A percentile compares a stretch with the other conserved stretches of the same genome.
phyloP scores from a whole-genome alignment of 169 alveolate genomes.

The Gregarina niphandrodes region DNA sequence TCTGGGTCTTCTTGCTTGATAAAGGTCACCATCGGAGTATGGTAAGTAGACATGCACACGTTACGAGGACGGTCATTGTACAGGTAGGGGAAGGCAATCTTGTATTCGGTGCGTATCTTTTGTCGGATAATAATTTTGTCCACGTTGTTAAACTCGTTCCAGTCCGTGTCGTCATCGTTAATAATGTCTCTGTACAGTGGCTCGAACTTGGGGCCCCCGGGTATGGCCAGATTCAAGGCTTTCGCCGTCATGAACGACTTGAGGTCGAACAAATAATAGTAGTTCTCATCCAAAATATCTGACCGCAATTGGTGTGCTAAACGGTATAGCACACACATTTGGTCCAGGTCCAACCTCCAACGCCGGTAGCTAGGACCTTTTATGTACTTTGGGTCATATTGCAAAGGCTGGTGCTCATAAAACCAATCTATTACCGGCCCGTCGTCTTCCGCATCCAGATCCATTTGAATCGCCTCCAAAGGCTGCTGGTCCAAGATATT shows the following conservation, averaged over 20 bases:
- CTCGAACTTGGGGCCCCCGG: constrained; percentile 99
- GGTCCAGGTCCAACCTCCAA: constrained; percentile 78
- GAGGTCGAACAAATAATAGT: constrained; percentile 81
- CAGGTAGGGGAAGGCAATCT: constrained; percentile 94
- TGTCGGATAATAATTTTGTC: constrained; percentile 76
- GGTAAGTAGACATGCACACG: constrained; percentile 57
- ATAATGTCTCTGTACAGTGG: constrained; percentile 83
- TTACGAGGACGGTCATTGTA: constrained; percentile 68
- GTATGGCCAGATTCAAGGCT: constrained; percentile 97
- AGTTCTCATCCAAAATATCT: constrained; percentile 82
- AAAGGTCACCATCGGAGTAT: constrained; percentile 46
- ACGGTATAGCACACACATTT: constrained; percentile 86
- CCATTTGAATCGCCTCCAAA: constrained; percentile 89
- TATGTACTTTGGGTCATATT: constrained; percentile 31
- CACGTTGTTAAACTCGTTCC: constrained; percentile 99
- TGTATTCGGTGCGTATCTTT: constrained; percentile 87
- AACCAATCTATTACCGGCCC: constrained; percentile 92
- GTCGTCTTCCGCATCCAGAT: constrained; percentile 91
- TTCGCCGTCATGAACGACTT: constrained; percentile 94
- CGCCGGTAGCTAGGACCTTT: constrained; percentile 65
- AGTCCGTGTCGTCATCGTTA: constrained; percentile 98
- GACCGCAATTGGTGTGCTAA: constrained; percentile 83
- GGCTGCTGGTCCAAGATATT: constrained; percentile 94
- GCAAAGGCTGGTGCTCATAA: constrained; percentile 52
- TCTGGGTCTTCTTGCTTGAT: constrained; percentile 73